Conservation (phyloP, 2,329 filamentous ascomycete genomes). For the Aspergillus fischeri region DNA sequence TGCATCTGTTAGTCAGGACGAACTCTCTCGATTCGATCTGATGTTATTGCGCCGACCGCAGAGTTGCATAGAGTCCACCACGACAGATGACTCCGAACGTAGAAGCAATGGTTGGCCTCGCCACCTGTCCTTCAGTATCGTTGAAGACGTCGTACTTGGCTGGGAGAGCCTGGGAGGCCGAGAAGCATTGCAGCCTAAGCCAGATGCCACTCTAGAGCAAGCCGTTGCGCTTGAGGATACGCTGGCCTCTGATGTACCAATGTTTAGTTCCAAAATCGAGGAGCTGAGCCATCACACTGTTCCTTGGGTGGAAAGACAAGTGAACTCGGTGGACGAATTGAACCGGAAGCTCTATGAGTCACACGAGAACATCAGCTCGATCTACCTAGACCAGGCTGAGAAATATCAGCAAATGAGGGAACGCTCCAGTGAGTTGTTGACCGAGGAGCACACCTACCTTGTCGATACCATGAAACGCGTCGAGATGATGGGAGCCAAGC, state of each 20-base stretch:
- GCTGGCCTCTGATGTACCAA: conserved; percentile 32
- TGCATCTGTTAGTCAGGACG: conserved; percentile 25
- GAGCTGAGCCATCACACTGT: conserved; percentile 35
- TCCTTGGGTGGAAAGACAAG: conserved; percentile 42
- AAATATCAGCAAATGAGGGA: conserved; percentile 65
- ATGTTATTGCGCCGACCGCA: conserved; percentile 35
- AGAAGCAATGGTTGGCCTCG: conserved; percentile 34
- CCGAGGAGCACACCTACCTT: conserved; percentile 64
- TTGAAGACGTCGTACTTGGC: conserved; percentile 42
- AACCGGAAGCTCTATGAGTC: conserved; percentile 61
- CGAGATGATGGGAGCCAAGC: conserved; percentile 73
- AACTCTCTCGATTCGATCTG: conserved; percentile 21
- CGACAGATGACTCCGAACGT: conserved; percentile 15
- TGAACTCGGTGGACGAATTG: conserved; percentile 51
- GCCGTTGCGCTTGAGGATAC: conserved; percentile 38
- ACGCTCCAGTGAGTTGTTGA: conserved; percentile 64
- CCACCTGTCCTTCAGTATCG: conserved; percentile 46
- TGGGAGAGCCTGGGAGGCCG: conserved; percentile 29
- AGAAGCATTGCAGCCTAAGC: conserved; percentile 29
- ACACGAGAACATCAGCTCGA: conserved; percentile 59
- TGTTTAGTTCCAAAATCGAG: conserved; percentile 34
- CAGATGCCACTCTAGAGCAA: conserved; percentile 39
- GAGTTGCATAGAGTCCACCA: conserved; percentile 30
- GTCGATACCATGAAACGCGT: conserved; percentile 72
- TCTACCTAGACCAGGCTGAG: conserved; percentile 68